Evolutionary conservation across 2,329 filamentous ascomycete genomes (phyloP).

Genomic region (Microsporum audouinii): DNA sequence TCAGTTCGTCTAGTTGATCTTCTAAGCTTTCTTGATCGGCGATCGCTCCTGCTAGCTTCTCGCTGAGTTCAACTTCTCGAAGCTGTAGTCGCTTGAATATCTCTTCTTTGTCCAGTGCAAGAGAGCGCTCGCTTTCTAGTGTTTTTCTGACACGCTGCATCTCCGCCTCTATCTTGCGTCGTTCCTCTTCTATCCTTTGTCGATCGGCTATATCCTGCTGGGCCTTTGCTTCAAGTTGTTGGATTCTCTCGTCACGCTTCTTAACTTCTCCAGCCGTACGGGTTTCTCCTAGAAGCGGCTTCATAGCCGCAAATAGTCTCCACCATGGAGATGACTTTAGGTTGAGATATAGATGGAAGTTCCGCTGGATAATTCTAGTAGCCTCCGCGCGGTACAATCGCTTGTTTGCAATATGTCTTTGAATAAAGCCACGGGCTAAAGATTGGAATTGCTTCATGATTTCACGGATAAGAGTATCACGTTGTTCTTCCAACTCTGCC

Average conservation of each 20-base stretch:
- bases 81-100: conserved; percentile 94
- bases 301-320: conserved; percentile 90
- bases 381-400: conserved; percentile 89
- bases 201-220: conserved; percentile 61
- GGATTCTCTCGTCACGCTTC: conserved; percentile 86
- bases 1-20: conserved; percentile 78
- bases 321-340: conserved; percentile 94
- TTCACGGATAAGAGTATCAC: conserved; percentile 81
- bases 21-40: conserved; percentile 91
- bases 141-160: conserved; percentile 85
- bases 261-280: conserved; percentile 88
- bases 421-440: conserved; percentile 76
- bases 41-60: conserved; percentile 83
- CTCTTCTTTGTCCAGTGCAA: conserved; percentile 95
- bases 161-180: conserved; percentile 74
- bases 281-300: conserved; percentile 82
- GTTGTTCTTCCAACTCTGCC: conserved; percentile 90
- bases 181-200: conserved; percentile 77
- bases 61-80: conserved; percentile 81
- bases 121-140: conserved; percentile 85
- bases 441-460: conserved; percentile 94
- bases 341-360: conserved; percentile 83
- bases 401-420: conserved; percentile 82
- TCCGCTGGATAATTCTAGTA: conserved; percentile 84
- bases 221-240: conserved; percentile 74